A percentile compares a stretch with the other conserved stretches of the same genome.
phyloP scores from a whole-genome alignment of 495 filamentous ascomycete genomes.

The Pseudomonodictys pantanalensis region DNA sequence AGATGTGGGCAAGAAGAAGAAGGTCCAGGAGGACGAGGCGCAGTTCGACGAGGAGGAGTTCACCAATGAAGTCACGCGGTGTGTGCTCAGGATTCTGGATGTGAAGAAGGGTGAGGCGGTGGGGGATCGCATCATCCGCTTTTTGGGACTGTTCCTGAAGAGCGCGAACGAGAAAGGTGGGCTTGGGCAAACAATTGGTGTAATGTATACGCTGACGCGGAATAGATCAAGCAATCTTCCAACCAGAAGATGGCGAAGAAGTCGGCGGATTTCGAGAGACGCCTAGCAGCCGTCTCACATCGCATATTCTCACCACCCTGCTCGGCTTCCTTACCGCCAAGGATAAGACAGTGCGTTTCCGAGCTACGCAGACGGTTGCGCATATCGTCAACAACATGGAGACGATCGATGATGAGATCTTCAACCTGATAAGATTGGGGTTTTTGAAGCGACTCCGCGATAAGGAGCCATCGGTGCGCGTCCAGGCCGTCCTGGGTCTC shows the following conservation, averaged over 20 bases:
- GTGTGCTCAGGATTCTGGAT: conserved; percentile 72
- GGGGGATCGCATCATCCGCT: conserved; percentile 79
- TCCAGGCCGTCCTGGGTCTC: conserved; percentile 90
- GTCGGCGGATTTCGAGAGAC: conserved; percentile 69
- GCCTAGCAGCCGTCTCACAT: conserved; percentile 72
- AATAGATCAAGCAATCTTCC: conserved; percentile 51
- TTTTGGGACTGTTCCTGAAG: conserved; percentile 79
- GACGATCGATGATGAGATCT: conserved; percentile 84
- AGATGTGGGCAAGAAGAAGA: conserved; percentile 47
- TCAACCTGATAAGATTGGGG: conserved; percentile 70
- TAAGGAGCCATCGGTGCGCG: conserved; percentile 85
- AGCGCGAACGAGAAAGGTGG: conserved; percentile 79
- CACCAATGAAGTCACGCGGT: conserved; percentile 77
- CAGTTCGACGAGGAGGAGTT: conserved; percentile 79
- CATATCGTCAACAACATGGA: conserved; percentile 88
- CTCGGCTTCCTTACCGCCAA: conserved; percentile 72
- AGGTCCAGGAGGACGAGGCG: conserved; percentile 41
- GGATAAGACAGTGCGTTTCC: conserved; percentile 89
- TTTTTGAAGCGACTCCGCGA: conserved; percentile 83
- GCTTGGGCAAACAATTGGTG: not conserved
- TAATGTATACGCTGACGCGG: conserved; percentile 8
- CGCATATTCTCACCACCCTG: conserved; percentile 64
- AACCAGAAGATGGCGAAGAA: conserved; percentile 44
- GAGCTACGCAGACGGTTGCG: conserved; percentile 82
- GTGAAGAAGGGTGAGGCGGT: conserved; percentile 91